These are phyloP conservation scores for Boletellus deceptivus DNA, from an alignment of 1,284 basidiomycete species.

Conservation along the genomic window DNA sequence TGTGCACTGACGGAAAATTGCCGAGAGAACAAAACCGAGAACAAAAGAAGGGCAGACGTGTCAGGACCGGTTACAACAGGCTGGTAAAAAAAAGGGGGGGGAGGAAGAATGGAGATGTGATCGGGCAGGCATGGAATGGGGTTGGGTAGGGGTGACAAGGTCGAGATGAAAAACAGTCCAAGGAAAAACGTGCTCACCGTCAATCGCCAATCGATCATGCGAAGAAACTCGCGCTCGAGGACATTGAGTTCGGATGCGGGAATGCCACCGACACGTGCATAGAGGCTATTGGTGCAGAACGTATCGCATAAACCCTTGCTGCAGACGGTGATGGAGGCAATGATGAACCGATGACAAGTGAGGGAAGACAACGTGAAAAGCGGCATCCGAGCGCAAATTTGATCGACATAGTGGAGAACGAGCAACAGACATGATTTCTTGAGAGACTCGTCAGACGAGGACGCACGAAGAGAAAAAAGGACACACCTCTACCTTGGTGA, in stretches of 20 bases:
- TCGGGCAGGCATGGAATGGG: too few relatives aligned
- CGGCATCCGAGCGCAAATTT: conserved; percentile 83
- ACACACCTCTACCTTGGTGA: conserved; percentile 88
- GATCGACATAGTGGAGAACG: conserved; percentile 91
- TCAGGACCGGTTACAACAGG: conserved; percentile 22
- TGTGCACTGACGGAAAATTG: conserved; percentile 55
- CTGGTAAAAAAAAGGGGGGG: conserved; percentile 3
- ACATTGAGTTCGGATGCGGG: conserved; percentile 86
- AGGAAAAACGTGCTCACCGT: conserved; percentile 63
- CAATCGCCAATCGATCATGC: conserved; percentile 87
- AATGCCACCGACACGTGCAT: conserved; percentile 93
- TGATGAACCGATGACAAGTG: conserved; percentile 94
- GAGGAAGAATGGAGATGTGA: conserved; percentile 4
- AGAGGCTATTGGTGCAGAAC: conserved; percentile 90
- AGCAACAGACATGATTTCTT: conserved; percentile 88
- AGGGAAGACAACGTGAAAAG: conserved; percentile 89
- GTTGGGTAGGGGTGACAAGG: conserved; percentile 1
- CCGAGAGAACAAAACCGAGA: conserved; percentile 12
- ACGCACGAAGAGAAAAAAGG: not conserved
- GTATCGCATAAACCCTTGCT: conserved; percentile 91
- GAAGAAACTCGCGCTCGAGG: conserved; percentile 89
- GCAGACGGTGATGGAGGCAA: conserved; percentile 83
- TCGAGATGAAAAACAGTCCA: conserved; percentile 11
- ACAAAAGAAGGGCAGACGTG: conserved; percentile 21
- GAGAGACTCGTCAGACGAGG: conserved; percentile 3